Evolutionary conservation across 164 flowering plant species (phyloP), one percentile per base, ranked within the genome.

Genomic region (Aristolochia fimbriata): DNA sequence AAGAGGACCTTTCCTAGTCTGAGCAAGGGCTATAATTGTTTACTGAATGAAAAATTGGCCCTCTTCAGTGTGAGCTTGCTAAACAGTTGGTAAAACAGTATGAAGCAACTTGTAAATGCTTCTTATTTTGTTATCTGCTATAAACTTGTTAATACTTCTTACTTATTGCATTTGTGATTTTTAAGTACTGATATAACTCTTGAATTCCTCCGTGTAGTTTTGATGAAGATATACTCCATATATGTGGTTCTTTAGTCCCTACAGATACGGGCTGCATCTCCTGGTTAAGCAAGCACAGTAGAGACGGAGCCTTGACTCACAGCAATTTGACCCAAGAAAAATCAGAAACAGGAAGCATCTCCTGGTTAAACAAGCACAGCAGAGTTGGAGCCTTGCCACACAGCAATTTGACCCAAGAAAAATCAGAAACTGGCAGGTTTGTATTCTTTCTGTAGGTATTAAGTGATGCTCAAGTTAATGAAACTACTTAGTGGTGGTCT

Each of bases 311-410:
- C n/a, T n/a, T n/a, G n/a, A n/a, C n/a, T n/a, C n/a, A n/a, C n/a
- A n/a, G n/a, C n/a, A 58, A 78, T 51, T 15, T 16, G 12, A 54
- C n/a, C 6, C 71, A 71, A 31, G 78, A 76, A 58, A 72, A 49
- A 66, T 62, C 76, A 31, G 43, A 74, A 33, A 88, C 97, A 21
- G 96, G 97, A 72, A 70, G 72, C 71, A 68, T 80, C 22, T 65
- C 43, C 16, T 88, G 93, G 96, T 70, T 91, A 70, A 80, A 75
- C 54, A 80, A 71, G 58, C 63, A 79, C 53, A 22, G 25, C 0
- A 55, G 15, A 3, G 74, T 73, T 23, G 30, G 27, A 22, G 56
- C 27, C 15, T 52, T 27, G 94, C 70, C 86, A 68, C 80, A 74
- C 47, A 80, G 67, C 62, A 58, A 78, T 51, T 15, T 16, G 12